phyloP scores from a whole-genome alignment of 805 yeast species.

The Candida palmyrensis region DNA sequence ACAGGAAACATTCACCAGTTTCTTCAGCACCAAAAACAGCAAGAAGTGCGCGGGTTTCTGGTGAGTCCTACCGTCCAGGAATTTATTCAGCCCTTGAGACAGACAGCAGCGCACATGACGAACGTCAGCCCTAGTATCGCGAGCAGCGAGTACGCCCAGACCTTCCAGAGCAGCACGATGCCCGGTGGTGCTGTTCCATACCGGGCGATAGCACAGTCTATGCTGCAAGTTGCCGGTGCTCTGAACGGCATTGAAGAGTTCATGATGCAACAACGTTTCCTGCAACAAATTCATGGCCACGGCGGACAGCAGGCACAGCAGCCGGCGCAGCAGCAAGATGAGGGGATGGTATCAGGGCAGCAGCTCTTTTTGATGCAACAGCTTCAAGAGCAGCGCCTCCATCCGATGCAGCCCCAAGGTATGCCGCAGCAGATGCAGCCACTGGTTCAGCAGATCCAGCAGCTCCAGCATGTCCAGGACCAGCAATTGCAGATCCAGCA shows the following conservation, averaged over 20 bases:
- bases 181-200: too few species aligned
- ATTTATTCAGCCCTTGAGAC: too few species aligned
- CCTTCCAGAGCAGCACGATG: too few species aligned
- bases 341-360: background rate
- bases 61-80: background rate
- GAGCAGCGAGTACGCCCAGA: too few species aligned
- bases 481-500: background rate
- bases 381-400: slow-evolving; percentile 1
- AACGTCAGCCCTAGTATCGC: too few species aligned
- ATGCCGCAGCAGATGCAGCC: slow-evolving; percentile 6
- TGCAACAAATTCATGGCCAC: too few species aligned
- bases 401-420: background rate
- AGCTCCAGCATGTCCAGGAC: background rate
- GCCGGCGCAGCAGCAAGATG: slow-evolving; percentile 11
- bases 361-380: background rate
- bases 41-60: background rate
- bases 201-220: too few species aligned
- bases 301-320: slow-evolving; percentile 10
- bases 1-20: slow-evolving; percentile 5
- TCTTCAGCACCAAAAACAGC: slow-evolving; percentile 1
- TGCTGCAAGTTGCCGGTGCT: too few species aligned
- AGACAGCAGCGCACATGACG: too few species aligned
- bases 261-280: too few species aligned
- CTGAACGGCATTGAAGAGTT: too few species aligned
- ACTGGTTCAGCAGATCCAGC: background rate